Base-by-base conservation (phyloP, 2,329 filamentous ascomycete species). In the Didymella glomerata region DNA sequence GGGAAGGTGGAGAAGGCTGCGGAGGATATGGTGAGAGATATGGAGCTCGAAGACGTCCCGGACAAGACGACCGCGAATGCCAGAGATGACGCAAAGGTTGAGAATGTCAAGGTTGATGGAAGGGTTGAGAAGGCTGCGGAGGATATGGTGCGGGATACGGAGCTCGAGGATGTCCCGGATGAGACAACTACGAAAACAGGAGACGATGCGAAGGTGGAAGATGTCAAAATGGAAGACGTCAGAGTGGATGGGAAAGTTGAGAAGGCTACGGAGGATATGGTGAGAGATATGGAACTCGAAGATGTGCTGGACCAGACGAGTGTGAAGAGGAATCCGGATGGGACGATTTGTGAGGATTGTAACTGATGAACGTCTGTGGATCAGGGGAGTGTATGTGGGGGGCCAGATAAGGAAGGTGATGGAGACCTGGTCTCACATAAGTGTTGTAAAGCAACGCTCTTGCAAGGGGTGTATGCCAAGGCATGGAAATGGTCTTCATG, bases 281-380 rank as follows among this genome's bases (percentile, higher is more conserved):
- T 58, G 4, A 45, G n/a, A 20, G 45, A 54, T 28, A 20, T 50
- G 40, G 10, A 49, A 40, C 5, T 41, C 25, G 40, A 56, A 45
- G 41, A 44, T 45, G 48, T 38, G 20, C 40, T 18, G 2, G 56
- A 54, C 11, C 41, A 22, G 41, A 42, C 27, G 27, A 27, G 28
- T 41, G 58, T 73, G 1, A 76, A 72, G 60, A 69, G 66, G 38
- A 75, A 76, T 54, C 61, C 71, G 4, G 76, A 76, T 60, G 76
- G 75, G 7, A 69, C 67, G 14, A 51, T 77, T 5, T 79, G 77
- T 52, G 76, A 78, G 48, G 77, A 78, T 48, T 78, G 76, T 49
- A 70, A 41, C 32, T 77, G n/a, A 40, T 60, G n/a, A 8, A 2
- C 2, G 7, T 9, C 14, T 32, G 4, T 16, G 4, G 30, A 14